Evolutionary conservation across 2,329 filamentous ascomycete genomes (phyloP).

Genomic region (Ascosphaera aggregata): DNA sequence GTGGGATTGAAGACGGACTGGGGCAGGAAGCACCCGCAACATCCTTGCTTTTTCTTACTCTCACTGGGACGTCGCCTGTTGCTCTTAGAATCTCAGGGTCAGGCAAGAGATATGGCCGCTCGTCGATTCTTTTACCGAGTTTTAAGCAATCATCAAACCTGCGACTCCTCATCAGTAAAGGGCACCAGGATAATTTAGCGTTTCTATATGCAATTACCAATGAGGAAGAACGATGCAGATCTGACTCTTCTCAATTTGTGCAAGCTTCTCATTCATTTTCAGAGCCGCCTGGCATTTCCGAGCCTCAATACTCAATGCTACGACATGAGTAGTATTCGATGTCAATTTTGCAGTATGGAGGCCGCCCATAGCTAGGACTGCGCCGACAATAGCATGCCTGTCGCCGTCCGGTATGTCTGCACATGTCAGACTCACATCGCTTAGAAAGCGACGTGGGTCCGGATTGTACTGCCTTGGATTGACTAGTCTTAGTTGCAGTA

Average conservation of each 20-base stretch:
- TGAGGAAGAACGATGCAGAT: constrained; percentile 80
- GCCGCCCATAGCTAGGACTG: constrained; percentile 72
- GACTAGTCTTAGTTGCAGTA: constrained; percentile 44
- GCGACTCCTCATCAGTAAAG: neutral
- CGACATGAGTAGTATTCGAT: constrained; percentile 65
- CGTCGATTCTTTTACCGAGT: constrained; percentile 74
- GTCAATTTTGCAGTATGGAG: constrained; percentile 50
- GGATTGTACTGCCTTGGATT: constrained; percentile 72
- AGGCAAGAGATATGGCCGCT: constrained; percentile 64
- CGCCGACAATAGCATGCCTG: constrained; percentile 78
- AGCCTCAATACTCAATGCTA: constrained; percentile 54
- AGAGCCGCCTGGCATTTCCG: constrained; percentile 34
- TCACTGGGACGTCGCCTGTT: constrained; percentile 30
- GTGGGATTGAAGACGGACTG: constrained; percentile 19
- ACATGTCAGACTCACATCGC: constrained; percentile 59
- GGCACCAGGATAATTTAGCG: too few relatives aligned
- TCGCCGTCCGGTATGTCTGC: constrained; percentile 68
- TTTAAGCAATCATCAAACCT: constrained; percentile 96
- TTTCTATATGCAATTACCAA: constrained; percentile 42
- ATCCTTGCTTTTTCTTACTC: constrained; percentile 33
- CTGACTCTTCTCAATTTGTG: constrained; percentile 34
- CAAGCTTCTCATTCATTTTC: constrained; percentile 15
- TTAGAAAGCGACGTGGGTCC: constrained; percentile 76
- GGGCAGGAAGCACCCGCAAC: constrained; percentile 44
- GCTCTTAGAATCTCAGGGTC: constrained; percentile 59